A percentile compares a stretch with the other conserved stretches of the same genome.
Evolutionary conservation across 2,329 filamentous ascomycete species (phyloP).

Genomic region (Elsinoe arachidis): DNA sequence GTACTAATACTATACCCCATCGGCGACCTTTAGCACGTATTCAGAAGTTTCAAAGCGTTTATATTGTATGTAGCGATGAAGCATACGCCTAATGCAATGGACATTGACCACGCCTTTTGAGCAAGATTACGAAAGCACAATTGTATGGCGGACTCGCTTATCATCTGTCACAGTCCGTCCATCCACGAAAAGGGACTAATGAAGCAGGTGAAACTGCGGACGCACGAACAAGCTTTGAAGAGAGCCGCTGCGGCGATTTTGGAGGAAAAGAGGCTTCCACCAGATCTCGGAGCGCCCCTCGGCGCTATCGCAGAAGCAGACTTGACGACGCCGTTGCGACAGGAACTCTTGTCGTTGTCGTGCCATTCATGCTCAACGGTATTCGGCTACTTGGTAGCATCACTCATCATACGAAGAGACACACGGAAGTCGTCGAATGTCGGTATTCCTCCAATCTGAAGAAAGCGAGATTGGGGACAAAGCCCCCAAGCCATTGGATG

Average conservation of each 20-base stretch:
- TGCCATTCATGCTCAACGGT: not conserved
- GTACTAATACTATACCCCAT: conserved; percentile 10
- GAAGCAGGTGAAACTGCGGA: conserved; percentile 7
- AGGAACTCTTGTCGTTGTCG: not conserved
- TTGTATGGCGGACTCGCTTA: conserved; percentile 1
- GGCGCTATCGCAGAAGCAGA: no score
- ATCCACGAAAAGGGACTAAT: not conserved
- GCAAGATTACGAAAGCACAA: not conserved
- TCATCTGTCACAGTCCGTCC: not conserved
- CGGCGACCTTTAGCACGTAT: not conserved
- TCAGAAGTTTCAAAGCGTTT: not conserved
- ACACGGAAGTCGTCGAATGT: no score
- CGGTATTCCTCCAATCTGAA: no score
- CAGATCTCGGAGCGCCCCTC: no score
- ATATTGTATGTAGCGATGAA: conserved; percentile 6
- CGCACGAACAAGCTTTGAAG: not conserved
- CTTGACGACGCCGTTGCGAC: not conserved
- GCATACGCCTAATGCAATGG: not conserved
- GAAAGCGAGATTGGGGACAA: not conserved
- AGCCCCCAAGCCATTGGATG: not conserved
- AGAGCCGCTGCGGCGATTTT: not conserved
- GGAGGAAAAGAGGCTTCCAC: no score
- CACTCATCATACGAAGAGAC: not conserved
- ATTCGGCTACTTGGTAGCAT: not conserved
- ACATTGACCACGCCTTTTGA: not conserved